Evolutionary conservation across 139 green algal species (phyloP), one percentile per base, ranked within the genome.

Genomic region (Desmodesmus armatus): DNA sequence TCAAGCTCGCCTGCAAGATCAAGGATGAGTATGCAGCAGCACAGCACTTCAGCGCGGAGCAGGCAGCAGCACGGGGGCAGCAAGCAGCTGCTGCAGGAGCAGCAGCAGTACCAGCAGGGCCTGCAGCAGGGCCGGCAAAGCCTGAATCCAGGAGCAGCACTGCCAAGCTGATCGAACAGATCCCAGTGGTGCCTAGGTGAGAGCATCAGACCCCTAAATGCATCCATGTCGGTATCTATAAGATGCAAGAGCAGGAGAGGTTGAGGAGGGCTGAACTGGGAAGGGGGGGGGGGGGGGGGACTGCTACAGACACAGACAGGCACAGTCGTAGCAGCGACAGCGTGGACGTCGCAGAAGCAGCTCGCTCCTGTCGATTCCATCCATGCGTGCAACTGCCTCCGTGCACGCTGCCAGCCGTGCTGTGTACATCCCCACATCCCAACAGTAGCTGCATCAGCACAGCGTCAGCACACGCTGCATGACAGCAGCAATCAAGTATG

Each of bases 161-260:
- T 0, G 88, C 94, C n/a, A 94, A 94, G 81, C 73, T 98, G 1
- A 96, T 97, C 23, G 93, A 98, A 43, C 88, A 58, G 21, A 92
- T 97, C 9, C 90, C 86, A 17, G 67, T 66, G 35, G 11, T 66
- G 31, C 62, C 80, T 23, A 85, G 55, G 77, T 89, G 76, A 75
- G 85, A n/a, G n/a, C n/a, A n/a, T n/a, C n/a, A n/a, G n/a, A n/a
- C 35, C 17, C 53, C 21, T 63, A 21, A 21, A 21, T 21, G 53
- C 53, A 39, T 70, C 13, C 27, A n/a, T n/a, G 15, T 27, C 60
- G n/a, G n/a, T n/a, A n/a, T n/a, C n/a, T n/a, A n/a, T n/a, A n/a
- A n/a, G n/a, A n/a, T n/a, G n/a, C n/a, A n/a, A n/a, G 9, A 11
- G 13, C 15, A 5, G 60, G 60, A 9, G 7, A n/a, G n/a, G n/a